phyloP scores from a whole-genome alignment of 192 early-diverging fungal genomes.

The Entomortierella lignicola region DNA sequence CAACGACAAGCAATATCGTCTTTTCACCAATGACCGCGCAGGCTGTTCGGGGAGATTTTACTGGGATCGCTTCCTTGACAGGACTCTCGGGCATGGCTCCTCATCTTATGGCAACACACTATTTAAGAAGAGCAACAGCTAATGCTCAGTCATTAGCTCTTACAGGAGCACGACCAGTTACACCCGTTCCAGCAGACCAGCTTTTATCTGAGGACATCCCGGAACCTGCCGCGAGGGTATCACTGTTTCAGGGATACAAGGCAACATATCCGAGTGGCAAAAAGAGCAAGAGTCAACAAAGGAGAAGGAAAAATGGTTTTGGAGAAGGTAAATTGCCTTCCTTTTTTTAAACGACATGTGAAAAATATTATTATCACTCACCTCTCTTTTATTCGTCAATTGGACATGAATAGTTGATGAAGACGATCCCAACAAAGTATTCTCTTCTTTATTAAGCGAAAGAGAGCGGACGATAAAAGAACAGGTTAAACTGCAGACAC shows the following conservation, averaged over 20 bases:
- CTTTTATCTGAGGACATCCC: conserved; percentile 63
- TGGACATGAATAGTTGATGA: conserved; percentile 19
- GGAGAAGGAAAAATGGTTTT: conserved; percentile 49
- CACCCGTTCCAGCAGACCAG: conserved; percentile 36
- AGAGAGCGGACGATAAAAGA: conserved; percentile 63
- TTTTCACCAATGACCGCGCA: conserved; percentile 66
- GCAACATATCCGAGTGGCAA: conserved; percentile 60
- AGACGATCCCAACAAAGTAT: conserved; percentile 50
- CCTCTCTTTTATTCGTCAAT: not conserved
- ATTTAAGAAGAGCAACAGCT: conserved; percentile 34
- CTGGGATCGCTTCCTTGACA: conserved; percentile 53
- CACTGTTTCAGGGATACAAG: conserved; percentile 67
- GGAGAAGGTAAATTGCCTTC: conserved; percentile 21
- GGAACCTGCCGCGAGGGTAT: conserved; percentile 62
- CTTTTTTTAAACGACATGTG: not conserved
- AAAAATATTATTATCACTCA: not conserved
- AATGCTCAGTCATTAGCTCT: conserved; percentile 31
- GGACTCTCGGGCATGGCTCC: conserved; percentile 59
- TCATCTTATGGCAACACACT: conserved; percentile 60
- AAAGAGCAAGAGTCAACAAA: conserved; percentile 37
- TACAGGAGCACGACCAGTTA: conserved; percentile 18
- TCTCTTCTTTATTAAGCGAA: conserved; percentile 60
- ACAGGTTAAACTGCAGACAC: conserved; percentile 59
- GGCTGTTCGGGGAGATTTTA: conserved; percentile 63
- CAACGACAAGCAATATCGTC: conserved; percentile 57